phyloP scores from a whole-genome alignment of 306 rosid genomes.

The Sophora flavescens region DNA sequence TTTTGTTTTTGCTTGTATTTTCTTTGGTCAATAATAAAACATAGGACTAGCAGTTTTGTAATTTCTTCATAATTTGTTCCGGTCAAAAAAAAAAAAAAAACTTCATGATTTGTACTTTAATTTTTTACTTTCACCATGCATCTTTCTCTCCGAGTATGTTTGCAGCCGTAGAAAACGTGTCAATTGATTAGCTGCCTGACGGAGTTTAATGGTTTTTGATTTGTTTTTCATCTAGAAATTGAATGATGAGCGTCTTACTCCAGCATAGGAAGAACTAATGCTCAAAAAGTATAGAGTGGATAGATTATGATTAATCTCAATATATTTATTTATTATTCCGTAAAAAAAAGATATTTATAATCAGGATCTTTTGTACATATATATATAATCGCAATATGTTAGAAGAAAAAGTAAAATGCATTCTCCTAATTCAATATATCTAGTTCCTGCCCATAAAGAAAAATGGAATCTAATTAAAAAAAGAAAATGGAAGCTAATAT shows the following conservation, averaged over 20 bases:
- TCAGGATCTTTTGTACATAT: not conserved
- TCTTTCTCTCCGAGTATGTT: not conserved
- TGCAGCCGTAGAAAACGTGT: not conserved
- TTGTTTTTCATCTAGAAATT: not conserved
- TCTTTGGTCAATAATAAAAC: not conserved
- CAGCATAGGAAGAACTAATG: too few relatives aligned
- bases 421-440: too few relatives aligned
- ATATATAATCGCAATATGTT: too few relatives aligned
- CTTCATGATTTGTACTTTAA: too few relatives aligned
- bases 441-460: not conserved
- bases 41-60: not conserved
- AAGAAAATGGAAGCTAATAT: not conserved
- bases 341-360: too few relatives aligned
- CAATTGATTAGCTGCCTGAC: not conserved
- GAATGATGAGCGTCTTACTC: too few relatives aligned
- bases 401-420: too few relatives aligned
- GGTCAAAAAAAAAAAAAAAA: too few relatives aligned
- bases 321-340: too few relatives aligned
- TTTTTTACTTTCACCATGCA: not conserved
- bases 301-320: too few relatives aligned
- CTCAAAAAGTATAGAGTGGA: too few relatives aligned
- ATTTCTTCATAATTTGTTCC: not conserved
- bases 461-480: not conserved
- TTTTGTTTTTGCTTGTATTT: conserved; percentile 1
- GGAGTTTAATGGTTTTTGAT: not conserved